Conservation (phyloP, 2,329 filamentous ascomycete genomes). For the Arthrobotrys iridis region DNA sequence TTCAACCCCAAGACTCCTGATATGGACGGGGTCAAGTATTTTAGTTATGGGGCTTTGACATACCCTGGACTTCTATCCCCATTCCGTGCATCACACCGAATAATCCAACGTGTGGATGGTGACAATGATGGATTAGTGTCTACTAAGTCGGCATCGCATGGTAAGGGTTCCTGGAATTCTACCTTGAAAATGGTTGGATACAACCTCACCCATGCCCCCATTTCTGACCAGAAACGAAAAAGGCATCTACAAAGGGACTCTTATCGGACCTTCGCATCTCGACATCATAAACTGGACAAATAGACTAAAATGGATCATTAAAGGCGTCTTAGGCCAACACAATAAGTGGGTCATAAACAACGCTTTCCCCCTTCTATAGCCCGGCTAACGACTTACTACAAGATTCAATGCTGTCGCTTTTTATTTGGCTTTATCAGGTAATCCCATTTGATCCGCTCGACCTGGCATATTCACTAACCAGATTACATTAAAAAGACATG, state of each 20-base stretch:
- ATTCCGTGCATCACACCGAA: constrained; percentile 67
- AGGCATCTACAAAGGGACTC: constrained; percentile 72
- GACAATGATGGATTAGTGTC: constrained; percentile 76
- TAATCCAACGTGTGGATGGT: constrained; percentile 68
- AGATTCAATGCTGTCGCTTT: constrained; percentile 75
- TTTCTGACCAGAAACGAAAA: not conserved
- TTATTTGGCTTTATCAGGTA: constrained; percentile 69
- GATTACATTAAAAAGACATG: constrained; percentile 56
- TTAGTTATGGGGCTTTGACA: constrained; percentile 70
- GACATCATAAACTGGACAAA: constrained; percentile 77
- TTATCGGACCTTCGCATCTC: constrained; percentile 71
- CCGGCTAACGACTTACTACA: not conserved
- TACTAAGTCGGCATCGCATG: constrained; percentile 70
- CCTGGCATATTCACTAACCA: not conserved
- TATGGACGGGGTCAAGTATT: constrained; percentile 68
- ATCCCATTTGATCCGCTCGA: not conserved
- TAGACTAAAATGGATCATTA: constrained; percentile 67
- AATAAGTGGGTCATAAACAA: constrained; percentile 62
- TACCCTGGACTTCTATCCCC: constrained; percentile 60
- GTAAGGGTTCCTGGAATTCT: not conserved
- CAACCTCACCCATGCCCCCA: not conserved
- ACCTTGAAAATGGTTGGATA: not conserved
- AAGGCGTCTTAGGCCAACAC: constrained; percentile 66
- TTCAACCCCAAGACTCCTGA: constrained; percentile 71
- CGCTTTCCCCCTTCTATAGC: not conserved